These are phyloP conservation scores for Musa beccarii DNA, from an alignment of 176 grass and related monocot genomes.

Conservation along the genomic window DNA sequence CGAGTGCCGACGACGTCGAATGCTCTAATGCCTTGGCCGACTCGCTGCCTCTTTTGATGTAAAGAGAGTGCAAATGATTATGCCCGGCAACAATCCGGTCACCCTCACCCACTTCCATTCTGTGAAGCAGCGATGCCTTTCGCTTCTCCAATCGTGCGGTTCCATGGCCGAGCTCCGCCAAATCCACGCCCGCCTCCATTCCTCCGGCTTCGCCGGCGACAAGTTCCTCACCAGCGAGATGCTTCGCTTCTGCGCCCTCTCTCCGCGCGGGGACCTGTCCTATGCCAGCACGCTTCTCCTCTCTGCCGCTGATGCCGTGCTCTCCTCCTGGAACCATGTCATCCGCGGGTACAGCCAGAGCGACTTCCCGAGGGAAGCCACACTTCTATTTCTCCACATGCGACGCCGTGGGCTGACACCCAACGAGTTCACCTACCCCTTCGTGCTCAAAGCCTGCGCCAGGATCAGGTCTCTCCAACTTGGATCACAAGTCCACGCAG, in stretches of 20 bases:
- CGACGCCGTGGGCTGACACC: constrained; percentile 21
- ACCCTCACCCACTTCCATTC: neutral
- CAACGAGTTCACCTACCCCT: constrained; percentile 45
- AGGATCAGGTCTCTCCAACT: constrained; percentile 25
- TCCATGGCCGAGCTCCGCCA: constrained; percentile 30
- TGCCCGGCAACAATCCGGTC: no score
- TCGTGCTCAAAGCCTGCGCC: constrained; percentile 50
- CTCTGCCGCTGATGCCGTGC: neutral
- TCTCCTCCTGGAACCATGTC: constrained; percentile 19
- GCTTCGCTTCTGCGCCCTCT: constrained; percentile 35
- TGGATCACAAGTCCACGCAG: constrained; percentile 27
- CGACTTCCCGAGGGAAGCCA: neutral
- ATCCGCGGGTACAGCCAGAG: constrained; percentile 8
- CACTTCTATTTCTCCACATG: constrained; percentile 25
- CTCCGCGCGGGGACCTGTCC: constrained; percentile 18
- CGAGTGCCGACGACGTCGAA: no score
- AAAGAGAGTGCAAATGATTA: no score
- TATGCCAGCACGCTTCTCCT: constrained; percentile 37
- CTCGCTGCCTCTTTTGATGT: no score
- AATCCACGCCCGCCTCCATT: constrained; percentile 12
- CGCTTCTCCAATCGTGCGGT: constrained; percentile 27
- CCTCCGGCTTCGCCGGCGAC: constrained; percentile 13
- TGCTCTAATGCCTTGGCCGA: no score
- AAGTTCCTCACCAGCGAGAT: constrained; percentile 15
- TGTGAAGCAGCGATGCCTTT: constrained; percentile 19